Percentiles rank a stretch among this genome's conserved stretches.
phyloP scores from a whole-genome alignment of 495 filamentous ascomycete genomes.

The Aspergillus diversus region DNA sequence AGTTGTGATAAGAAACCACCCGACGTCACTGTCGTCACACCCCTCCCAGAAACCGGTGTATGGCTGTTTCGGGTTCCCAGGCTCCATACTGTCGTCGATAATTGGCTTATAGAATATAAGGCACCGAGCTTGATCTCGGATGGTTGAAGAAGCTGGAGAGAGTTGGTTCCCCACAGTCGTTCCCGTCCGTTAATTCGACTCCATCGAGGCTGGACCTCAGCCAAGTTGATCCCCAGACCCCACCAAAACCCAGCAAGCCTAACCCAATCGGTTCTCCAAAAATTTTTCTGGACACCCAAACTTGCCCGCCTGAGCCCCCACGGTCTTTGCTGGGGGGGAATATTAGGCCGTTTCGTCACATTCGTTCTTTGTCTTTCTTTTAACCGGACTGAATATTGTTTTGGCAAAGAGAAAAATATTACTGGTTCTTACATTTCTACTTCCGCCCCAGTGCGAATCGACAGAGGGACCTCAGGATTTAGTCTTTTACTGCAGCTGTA shows the following conservation, averaged over 20 bases:
- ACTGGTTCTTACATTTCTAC: neutral
- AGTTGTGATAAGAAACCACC: constrained; percentile 9
- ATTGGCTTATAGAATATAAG: neutral
- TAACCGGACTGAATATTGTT: too few relatives aligned
- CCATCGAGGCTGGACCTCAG: constrained; percentile 5
- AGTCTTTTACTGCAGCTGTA: constrained; percentile 1
- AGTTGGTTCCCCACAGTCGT: neutral
- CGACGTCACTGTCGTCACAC: constrained; percentile 6
- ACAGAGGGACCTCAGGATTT: neutral
- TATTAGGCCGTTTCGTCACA: neutral
- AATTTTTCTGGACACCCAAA: neutral
- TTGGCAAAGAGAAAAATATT: too few relatives aligned
- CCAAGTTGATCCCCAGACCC: constrained; percentile 8
- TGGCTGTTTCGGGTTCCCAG: neutral
- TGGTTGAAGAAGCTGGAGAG: constrained; percentile 1
- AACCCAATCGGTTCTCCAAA: neutral
- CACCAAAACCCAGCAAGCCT: constrained; percentile 6
- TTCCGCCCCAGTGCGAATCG: neutral
- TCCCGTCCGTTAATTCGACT: constrained; percentile 6
- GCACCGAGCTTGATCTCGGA: neutral
- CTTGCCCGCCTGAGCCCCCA: constrained; percentile 1
- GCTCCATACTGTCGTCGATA: neutral
- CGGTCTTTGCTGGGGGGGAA: neutral
- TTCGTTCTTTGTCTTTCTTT: neutral
- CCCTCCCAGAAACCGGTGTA: constrained; percentile 10